Percentiles rank a stretch among this genome's conserved stretches.
Conservation (phyloP, 2,329 filamentous ascomycete genomes). For the Xylariaceae sp. region DNA sequence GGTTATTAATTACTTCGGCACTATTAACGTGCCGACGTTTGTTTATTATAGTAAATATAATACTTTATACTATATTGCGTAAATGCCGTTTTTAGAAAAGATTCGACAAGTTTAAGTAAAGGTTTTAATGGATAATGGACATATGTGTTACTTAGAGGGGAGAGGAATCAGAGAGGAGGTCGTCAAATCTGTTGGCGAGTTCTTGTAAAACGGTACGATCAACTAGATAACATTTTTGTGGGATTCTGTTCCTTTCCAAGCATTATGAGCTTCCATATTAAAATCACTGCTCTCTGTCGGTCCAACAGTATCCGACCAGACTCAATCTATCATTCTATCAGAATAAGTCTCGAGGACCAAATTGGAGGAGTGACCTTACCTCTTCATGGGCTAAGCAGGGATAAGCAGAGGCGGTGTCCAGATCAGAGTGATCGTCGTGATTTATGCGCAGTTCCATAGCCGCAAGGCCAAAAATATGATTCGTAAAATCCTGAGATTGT, state of each 20-base stretch:
- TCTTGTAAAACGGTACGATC: too few species aligned
- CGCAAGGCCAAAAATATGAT: slow-evolving; percentile 12
- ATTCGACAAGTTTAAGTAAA: slow-evolving; percentile 22
- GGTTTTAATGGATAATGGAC: slow-evolving; percentile 14
- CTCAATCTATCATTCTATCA: too few species aligned
- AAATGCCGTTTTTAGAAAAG: slow-evolving; percentile 21
- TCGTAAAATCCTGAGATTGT: slow-evolving; percentile 16
- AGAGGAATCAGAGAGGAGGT: too few species aligned
- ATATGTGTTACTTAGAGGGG: slow-evolving; percentile 23
- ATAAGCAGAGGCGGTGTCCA: not conserved
- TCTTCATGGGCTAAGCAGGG: too few species aligned
- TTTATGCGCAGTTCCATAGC: slow-evolving; percentile 5
- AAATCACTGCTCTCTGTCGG: too few species aligned
- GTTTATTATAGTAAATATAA: slow-evolving; percentile 23
- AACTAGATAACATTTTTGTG: too few species aligned
- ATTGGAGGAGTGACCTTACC: too few species aligned
- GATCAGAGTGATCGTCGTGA: not conserved
- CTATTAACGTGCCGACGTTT: slow-evolving; percentile 17
- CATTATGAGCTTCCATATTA: too few species aligned
- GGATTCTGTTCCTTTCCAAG: too few species aligned
- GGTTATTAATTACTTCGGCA: slow-evolving; percentile 12
- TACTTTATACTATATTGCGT: slow-evolving; percentile 20
- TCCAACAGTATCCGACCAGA: too few species aligned
- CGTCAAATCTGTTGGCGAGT: too few species aligned
- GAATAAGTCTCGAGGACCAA: too few species aligned